Base-by-base conservation (phyloP, 1,139 yeast species). In the Hyphopichia khmerensis region DNA sequence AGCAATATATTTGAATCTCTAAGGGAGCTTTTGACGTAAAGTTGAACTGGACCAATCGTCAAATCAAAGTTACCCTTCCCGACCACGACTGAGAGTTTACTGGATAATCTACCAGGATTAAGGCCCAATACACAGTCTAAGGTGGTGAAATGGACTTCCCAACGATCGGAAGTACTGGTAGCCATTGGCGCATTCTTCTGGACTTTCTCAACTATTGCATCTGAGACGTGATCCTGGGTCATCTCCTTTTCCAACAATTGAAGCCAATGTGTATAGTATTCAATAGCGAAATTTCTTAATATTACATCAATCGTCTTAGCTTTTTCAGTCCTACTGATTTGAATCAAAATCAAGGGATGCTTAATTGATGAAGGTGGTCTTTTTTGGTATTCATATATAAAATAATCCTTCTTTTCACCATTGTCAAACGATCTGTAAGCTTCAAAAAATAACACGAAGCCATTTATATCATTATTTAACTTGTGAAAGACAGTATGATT, bases 251-350 rank as follows among this genome's bases (percentile, higher is more conserved):
- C 59, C 34, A 69, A 56, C 17, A 49, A 53, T 42, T 39, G 49
- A 35, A 82, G 52, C 90, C 89, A 84, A 23, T 62, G 57, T 0
- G 88, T 77, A 52, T 78, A 75, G 47, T 81, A 82, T 34, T 79
- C 79, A 3, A 82, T 17, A 15, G 65, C 46, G 13, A 76, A 45
- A 42, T 79, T 76, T 37, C 75, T 64, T n/a, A 80, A 47, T 19
- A 69, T 64, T 2, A 80, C 42, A 21, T 72, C 77, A 13, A 66
- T 40, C 5, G 52, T 50, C 6, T 48, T 50, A 0, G 44, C 40
- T 31, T 54, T 59, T 4, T 64, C 69, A 33, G 36, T 42, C 2
- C 46, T 40, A 40, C 57, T 61, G 8, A 47, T 41, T 19, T 49
- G 52, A n/a, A 67, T 39, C 15, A 62, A 36, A 2, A 66, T 46